These are phyloP conservation scores for Macrolepiota albuminosa DNA, from an alignment of 768 basidiomycete genomes.

Conservation along the genomic window DNA sequence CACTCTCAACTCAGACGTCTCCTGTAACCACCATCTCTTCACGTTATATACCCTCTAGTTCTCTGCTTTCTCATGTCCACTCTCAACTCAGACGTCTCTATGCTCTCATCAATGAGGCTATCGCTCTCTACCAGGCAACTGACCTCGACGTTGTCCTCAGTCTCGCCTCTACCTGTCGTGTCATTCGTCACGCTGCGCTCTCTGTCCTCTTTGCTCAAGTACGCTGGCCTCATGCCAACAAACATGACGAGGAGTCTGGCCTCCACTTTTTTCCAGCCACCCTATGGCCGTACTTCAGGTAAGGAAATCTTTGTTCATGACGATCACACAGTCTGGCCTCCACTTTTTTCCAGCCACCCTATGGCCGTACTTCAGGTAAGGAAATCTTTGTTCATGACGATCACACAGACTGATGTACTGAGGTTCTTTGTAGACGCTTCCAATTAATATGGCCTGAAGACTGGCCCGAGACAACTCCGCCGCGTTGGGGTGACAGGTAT, in stretches of 20 bases:
- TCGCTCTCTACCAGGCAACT: constrained; percentile 11
- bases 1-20: constrained; percentile 18
- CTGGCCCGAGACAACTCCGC: constrained; percentile 36
- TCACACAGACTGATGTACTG: neutral
- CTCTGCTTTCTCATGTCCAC: neutral
- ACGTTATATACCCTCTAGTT: neutral
- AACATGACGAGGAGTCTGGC: constrained; percentile 29
- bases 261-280: constrained; percentile 35
- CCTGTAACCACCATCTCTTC: constrained; percentile 5
- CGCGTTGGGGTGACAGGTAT: constrained; percentile 34
- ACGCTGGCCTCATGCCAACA: constrained; percentile 35
- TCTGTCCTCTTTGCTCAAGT: constrained; percentile 30
- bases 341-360: constrained; percentile 34
- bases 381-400: neutral
- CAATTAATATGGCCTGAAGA: constrained; percentile 39
- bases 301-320: constrained; percentile 8
- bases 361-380: constrained; percentile 35
- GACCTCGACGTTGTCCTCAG: constrained; percentile 18
- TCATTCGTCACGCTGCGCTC: constrained; percentile 23
- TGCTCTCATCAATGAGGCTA: constrained; percentile 19
- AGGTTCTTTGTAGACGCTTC: constrained; percentile 24
- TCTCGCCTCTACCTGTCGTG: constrained; percentile 23
- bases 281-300: constrained; percentile 35
- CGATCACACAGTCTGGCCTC: constrained; percentile 18
- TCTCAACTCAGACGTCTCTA: constrained; percentile 20